Base-by-base conservation (phyloP, 1,284 basidiomycete species). In the Mycosarcoma mackinlayi region DNA sequence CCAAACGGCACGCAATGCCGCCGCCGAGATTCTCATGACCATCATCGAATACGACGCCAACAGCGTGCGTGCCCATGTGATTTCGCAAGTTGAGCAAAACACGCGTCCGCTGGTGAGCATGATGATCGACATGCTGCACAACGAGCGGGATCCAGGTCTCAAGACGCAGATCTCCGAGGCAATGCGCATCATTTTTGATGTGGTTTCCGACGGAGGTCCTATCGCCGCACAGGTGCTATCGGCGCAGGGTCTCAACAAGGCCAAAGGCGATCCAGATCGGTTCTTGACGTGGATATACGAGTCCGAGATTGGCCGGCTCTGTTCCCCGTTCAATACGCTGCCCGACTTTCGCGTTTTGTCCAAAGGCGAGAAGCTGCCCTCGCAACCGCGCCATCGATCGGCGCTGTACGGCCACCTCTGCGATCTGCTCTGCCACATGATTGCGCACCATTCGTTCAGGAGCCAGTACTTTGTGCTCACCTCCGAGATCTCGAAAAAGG, bases 261-360 rank as follows among this genome's bases (percentile, higher is more conserved):
- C 86, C 87, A 91, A 83, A 91, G 94, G 79, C 90, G 94, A 74
- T 89, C 90, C n/a, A 87, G 89, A 52, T 89, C 89, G 16, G 92
- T 98, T 95, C 85, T 85, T 94, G 76, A 90, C 93, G 30, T 92
- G 92, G 84, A 94, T 98, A 83, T 98, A 98, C 85, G 86, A 88
- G 35, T 85, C 88, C 41, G 93, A 90, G 78, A 86, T 91, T 54
- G 84, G 87, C 18, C 86, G 86, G 16, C 85, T 99, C 44, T 91
- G 94, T 84, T 88, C 87, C 76, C 94, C 96, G 1, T 85, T 98
- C 37, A 60, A 84, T 13, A 88, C 92, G 53, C 84, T 97, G 19
- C 89, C 92, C 4, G 91, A 93, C 64, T 90, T 89, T 85, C 55
- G 55, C 8, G 56, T 68, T 5, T 39, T 70, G 2, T 57, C 70